Conservation (phyloP, 1,284 basidiomycete species). For the Apiotrichum montevideense region DNA sequence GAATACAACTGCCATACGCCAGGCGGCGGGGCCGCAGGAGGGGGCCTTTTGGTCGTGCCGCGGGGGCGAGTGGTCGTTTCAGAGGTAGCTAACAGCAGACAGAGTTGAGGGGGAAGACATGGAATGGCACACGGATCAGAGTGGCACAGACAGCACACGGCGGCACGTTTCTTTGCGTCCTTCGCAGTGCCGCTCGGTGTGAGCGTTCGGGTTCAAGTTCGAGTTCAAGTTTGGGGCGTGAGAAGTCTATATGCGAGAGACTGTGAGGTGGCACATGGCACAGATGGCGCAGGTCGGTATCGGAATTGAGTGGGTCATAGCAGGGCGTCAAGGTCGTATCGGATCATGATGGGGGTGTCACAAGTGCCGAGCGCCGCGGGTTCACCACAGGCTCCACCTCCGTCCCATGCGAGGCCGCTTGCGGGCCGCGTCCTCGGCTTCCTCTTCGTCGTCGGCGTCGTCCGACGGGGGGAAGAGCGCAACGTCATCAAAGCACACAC, state of each 20-base stretch:
- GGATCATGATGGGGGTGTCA: too few species aligned
- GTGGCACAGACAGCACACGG: too few species aligned
- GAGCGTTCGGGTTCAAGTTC: too few species aligned
- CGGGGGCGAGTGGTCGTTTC: neutral
- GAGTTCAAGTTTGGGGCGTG: too few species aligned
- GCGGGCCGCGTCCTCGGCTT: neutral
- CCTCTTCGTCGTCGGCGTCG: constrained; percentile 4
- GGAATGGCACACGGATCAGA: neutral
- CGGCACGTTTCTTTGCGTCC: neutral
- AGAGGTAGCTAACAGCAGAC: too few species aligned
- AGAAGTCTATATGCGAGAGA: too few species aligned
- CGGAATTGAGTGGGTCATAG: too few species aligned
- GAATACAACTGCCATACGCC: neutral
- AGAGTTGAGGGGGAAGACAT: neutral
- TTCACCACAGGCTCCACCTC: constrained; percentile 9
- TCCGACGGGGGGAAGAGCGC: constrained; percentile 7
- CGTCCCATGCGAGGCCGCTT: constrained; percentile 1
- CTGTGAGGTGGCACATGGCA: too few species aligned
- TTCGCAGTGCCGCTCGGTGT: neutral
- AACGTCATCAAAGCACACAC: constrained; percentile 12
- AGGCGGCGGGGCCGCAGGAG: neutral
- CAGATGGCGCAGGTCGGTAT: too few species aligned
- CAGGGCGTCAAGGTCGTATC: too few species aligned
- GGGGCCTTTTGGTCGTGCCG: neutral
- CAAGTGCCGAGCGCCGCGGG: neutral